phyloP scores from a whole-genome alignment of 164 flowering plant genomes.

The Magnolia sinica region DNA sequence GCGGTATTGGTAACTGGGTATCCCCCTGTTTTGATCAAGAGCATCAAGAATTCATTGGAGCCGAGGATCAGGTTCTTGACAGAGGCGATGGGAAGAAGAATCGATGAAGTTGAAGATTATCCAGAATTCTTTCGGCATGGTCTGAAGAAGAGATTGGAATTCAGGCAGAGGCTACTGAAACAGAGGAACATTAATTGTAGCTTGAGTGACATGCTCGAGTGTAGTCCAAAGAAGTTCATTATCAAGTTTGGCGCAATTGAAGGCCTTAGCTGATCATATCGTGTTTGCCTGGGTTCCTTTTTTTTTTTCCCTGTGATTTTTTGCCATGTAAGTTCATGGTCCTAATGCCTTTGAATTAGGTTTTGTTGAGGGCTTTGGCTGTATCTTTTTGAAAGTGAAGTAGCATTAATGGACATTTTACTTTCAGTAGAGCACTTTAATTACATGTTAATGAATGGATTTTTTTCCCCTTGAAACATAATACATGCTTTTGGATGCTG shows the following conservation, averaged over 20 bases:
- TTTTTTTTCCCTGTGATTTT: background rate
- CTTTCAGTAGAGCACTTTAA: background rate
- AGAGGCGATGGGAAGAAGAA: conserved; percentile 68
- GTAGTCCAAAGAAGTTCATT: conserved; percentile 68
- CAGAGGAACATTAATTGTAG: conserved; percentile 53
- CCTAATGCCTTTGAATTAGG: background rate
- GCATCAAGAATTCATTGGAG: conserved; percentile 72
- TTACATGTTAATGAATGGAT: background rate
- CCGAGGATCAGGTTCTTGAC: conserved; percentile 78
- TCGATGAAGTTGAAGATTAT: conserved; percentile 66
- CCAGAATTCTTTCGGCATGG: conserved; percentile 84
- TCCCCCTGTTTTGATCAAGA: conserved; percentile 87
- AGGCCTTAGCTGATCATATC: conserved; percentile 22
- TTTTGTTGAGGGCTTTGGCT: background rate
- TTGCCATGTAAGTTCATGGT: background rate
- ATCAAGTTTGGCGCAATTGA: conserved; percentile 46
- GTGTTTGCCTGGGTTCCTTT: background rate
- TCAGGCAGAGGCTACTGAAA: conserved; percentile 63
- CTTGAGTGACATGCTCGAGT: conserved; percentile 84
- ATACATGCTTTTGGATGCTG: no score
- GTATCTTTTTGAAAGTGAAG: background rate
- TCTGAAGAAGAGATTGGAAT: conserved; percentile 77
- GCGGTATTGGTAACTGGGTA: conserved; percentile 64
- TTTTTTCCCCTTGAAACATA: no score
- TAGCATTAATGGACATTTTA: background rate